Base-by-base conservation (phyloP, 768 basidiomycete species). In the Steccherinum ochraceum region DNA sequence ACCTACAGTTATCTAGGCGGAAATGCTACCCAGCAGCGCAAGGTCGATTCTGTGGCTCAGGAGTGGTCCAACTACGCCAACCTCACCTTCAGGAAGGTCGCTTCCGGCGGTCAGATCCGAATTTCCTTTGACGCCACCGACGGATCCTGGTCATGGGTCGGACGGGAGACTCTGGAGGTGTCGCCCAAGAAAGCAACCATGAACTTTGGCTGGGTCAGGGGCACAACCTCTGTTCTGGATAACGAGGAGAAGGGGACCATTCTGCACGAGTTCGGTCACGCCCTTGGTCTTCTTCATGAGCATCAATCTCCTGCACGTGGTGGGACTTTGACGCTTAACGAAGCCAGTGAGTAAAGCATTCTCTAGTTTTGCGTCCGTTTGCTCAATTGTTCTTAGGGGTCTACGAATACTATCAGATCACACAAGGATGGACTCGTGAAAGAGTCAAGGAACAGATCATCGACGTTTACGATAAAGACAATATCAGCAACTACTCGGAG, bases 231-330 rank as follows among this genome's bases (percentile, higher is more conserved):
- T n/a, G n/a, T n/a, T 11, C n/a, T n/a, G n/a, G n/a, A n/a, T n/a
- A n/a, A n/a, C n/a, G 11, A 39, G 11, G 35, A 39, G n/a, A 39
- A 46, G 45, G 18, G 24, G 25, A 52, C 50, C 5, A 26, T 46
- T 21, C 21, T 52, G 24, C 50, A 52, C 27, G 50, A 52, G 27
- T 52, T 52, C 43, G 50, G 50, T 4, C 50, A 52, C 23, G 50
- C 26, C 23, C 43, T 52, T 20, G 50, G 50, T 3, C 39, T 12
- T 23, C n/a, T 52, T 12, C 50, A 52, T 30, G 50, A 52, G 26
- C 50, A 52, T 24, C 27, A 45, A 30, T 13, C 4, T 3, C 50
- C 50, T 12, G n/a, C 11, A 11, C 11, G 35, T 11, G 35, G n/a
- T 11, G 35, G 35, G 35, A n/a, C 11, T 11, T n/a, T 39, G 11